Base-by-base conservation (phyloP, 2,329 filamentous ascomycete genomes). In the Sclerotinia subarctica region DNA sequence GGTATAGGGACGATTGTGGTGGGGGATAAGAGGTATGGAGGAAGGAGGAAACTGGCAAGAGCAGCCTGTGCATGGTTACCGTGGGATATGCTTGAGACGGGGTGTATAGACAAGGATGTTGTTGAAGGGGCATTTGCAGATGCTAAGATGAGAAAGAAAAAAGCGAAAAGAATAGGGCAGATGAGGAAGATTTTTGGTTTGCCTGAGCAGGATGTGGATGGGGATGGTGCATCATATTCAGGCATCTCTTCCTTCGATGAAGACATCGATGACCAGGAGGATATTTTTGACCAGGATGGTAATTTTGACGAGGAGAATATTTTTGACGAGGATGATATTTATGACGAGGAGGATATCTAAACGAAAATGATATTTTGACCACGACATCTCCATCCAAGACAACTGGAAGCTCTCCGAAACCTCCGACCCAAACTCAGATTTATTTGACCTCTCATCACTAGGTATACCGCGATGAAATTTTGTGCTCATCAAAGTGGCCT, bases 1-100 rank as follows among this genome's bases (percentile, higher is more conserved):
- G n/a, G 56, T 5, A 10, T 29, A 15, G 42, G 56, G 38, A 59
- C 56, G 24, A 59, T 59, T 32, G 56, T 59, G 56, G 38, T 10
- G 5, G 56, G 56, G 10, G 5, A 44, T 46, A 4, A 4, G 17
- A 29, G 4, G 26, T 1, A 52, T 21, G 29, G 19, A 29, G 29
- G 26, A 29, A 59, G 19, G 24, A 21, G 4, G 10, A 46, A 59
- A 29, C 10, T 59, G 17, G 56, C 24, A 10, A 46, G 5, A 6
- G 56, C 38, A 3, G 24, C 56, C 24, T 59, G 42, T 44, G 56
- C 56, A 42, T 59, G 56, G 56, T 8, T 59, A 24, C 56, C 56
- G 1, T 59, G 56, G 56, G 19, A 44, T 15, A 7, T 59, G 10
- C 38, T 59, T 29, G 24, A 59, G 42, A 59, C 38, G 7, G 56